Evolutionary conservation across 1,284 basidiomycete species (phyloP).

Genomic region (Dichomitus squalens): DNA sequence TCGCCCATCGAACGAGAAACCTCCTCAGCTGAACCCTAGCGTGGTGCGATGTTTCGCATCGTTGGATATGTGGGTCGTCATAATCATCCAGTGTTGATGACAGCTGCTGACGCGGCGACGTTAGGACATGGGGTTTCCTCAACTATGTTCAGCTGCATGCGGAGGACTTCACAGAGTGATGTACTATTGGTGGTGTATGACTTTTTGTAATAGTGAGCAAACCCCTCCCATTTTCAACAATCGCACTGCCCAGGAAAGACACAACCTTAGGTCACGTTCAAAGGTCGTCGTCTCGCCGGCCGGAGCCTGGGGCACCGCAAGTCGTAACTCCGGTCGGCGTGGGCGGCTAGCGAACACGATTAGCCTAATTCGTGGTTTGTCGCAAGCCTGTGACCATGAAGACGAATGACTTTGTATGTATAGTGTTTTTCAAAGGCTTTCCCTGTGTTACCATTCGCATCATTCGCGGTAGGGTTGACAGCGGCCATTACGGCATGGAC

Average conservation of each 20-base stretch:
- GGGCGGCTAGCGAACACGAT: neutral
- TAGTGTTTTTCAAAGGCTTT: too few relatives aligned
- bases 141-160: conserved; percentile 34
- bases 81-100: neutral
- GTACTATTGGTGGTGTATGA: neutral
- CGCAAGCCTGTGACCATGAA: too few relatives aligned
- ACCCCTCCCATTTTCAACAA: neutral
- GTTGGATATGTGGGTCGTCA: conserved; percentile 20
- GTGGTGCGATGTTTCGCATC: conserved; percentile 19
- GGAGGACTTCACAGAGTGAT: conserved; percentile 29
- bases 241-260: neutral
- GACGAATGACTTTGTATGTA: too few relatives aligned
- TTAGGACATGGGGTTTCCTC: conserved; percentile 29
- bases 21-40: conserved; percentile 15
- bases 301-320: too few relatives aligned
- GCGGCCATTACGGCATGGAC: too few relatives aligned
- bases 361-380: neutral
- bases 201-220: neutral
- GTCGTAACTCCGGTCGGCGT: too few relatives aligned
- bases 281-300: too few relatives aligned
- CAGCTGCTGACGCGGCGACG: neutral
- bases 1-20: conserved; percentile 10
- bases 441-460: too few relatives aligned
- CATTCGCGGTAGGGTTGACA: neutral
- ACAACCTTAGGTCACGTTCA: neutral